These are phyloP conservation scores for Geum urbanum DNA, from an alignment of 306 rosid species.

Conservation along the genomic window DNA sequence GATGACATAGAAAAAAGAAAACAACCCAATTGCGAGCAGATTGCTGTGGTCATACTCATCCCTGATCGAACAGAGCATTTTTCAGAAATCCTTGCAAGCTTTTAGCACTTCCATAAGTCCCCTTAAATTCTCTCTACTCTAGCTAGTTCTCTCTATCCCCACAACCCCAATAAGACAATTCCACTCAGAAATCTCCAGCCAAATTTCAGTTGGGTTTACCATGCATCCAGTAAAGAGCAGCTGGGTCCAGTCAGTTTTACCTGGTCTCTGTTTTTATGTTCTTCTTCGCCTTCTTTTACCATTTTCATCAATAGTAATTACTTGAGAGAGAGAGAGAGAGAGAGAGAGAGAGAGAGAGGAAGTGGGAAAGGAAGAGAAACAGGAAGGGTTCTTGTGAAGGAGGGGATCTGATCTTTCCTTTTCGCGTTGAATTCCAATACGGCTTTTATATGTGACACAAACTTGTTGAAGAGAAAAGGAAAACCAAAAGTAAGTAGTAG, in stretches of 20 bases:
- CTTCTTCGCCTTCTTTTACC: neutral
- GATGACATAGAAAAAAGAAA: slow-evolving; percentile 37
- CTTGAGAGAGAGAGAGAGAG: neutral
- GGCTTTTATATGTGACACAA: slow-evolving; percentile 27
- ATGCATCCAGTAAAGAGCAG: slow-evolving; percentile 6
- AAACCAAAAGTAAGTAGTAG: neutral
- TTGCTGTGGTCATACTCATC: slow-evolving; percentile 36
- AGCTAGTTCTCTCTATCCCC: neutral
- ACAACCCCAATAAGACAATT: slow-evolving; percentile 11
- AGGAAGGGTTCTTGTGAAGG: slow-evolving; percentile 40
- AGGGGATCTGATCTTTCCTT: slow-evolving; percentile 54
- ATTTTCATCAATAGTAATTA: slow-evolving; percentile 5
- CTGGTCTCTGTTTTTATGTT: neutral
- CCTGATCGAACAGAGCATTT: slow-evolving; percentile 29
- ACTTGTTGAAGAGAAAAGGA: slow-evolving; percentile 13
- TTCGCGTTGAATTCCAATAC: slow-evolving; percentile 61
- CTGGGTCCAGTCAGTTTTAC: slow-evolving; percentile 23
- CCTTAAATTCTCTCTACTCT: slow-evolving; percentile 24
- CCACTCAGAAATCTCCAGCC: neutral
- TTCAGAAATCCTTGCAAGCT: slow-evolving; percentile 67
- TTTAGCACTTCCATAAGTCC: slow-evolving; percentile 38
- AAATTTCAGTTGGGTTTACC: neutral
- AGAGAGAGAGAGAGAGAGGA: neutral
- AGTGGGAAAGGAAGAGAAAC: slow-evolving; percentile 7
- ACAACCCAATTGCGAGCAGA: slow-evolving; percentile 40